Evolutionary conservation across 2,329 filamentous ascomycete species (phyloP).

Genomic region (Nectriaceae sp.): DNA sequence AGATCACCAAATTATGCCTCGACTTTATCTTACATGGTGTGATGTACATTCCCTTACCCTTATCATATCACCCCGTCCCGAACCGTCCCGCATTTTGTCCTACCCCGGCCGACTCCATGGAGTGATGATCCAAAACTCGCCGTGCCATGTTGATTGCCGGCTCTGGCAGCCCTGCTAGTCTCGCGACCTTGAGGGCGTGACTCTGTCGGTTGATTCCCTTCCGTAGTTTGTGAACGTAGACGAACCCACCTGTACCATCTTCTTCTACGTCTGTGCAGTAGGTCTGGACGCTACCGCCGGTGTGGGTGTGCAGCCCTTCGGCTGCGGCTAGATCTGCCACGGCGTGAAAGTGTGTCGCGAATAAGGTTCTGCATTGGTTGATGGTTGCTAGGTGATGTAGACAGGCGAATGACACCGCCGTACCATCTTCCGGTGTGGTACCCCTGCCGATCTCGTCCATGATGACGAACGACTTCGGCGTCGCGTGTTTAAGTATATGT

Average conservation of each 20-base stretch:
- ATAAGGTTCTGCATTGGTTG: slow-evolving; percentile 79
- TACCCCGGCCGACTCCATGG: slow-evolving; percentile 1
- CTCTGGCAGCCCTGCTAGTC: slow-evolving; percentile 78
- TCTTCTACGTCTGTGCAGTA: slow-evolving; percentile 93
- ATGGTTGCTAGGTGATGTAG: slow-evolving; percentile 79
- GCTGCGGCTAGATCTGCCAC: slow-evolving; percentile 74
- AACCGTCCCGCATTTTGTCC: slow-evolving; percentile 6
- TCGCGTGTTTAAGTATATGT: slow-evolving; percentile 83
- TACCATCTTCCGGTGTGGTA: slow-evolving; percentile 89
- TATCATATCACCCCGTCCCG: slow-evolving; percentile 7
- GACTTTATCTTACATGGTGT: slow-evolving; percentile 13
- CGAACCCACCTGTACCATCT: slow-evolving; percentile 69
- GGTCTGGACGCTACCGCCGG: slow-evolving; percentile 56
- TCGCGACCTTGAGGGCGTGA: slow-evolving; percentile 94
- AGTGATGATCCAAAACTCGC: slow-evolving; percentile 48
- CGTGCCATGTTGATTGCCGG: slow-evolving; percentile 69
- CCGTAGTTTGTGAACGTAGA: slow-evolving; percentile 81
- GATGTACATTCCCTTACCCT: slow-evolving; percentile 13
- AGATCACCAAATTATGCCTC: slow-evolving; percentile 15
- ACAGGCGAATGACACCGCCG: slow-evolving; percentile 86
- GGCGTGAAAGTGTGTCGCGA: slow-evolving; percentile 92
- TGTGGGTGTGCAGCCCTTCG: slow-evolving; percentile 43
- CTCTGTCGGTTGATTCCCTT: slow-evolving; percentile 83
- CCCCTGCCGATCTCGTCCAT: slow-evolving; percentile 98
- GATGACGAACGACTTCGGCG: slow-evolving; percentile 83